These are phyloP conservation scores for Plantago rigida DNA, from an alignment of 305 asterid species.

Conservation along the genomic window DNA sequence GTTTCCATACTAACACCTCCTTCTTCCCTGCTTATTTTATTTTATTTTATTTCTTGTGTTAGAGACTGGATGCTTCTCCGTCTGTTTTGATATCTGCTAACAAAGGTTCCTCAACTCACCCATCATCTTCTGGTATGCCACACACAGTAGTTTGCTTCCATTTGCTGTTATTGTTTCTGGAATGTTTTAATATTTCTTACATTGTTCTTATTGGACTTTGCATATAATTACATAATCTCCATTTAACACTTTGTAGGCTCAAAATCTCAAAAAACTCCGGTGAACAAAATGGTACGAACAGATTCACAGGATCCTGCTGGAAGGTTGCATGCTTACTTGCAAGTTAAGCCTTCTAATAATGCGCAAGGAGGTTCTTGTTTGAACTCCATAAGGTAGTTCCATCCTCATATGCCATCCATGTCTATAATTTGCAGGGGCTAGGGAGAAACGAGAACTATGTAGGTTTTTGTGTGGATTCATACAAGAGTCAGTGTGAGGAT, in stretches of 20 bases:
- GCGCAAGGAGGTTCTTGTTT: conserved; percentile 51
- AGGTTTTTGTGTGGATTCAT: too few species aligned
- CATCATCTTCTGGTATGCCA: conserved; percentile 47
- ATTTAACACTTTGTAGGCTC: conserved; percentile 35
- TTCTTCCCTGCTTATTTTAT: conserved; percentile 17
- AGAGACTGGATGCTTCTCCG: conserved; percentile 53
- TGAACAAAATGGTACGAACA: conserved; percentile 78
- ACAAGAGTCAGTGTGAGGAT: too few species aligned
- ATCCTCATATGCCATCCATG: conserved; percentile 16
- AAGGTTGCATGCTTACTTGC: conserved; percentile 86
- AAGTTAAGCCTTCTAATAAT: conserved; percentile 46
- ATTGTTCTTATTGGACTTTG: conserved; percentile 23
- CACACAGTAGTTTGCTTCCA: conserved; percentile 10
- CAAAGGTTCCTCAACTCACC: conserved; percentile 43
- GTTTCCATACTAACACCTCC: conserved; percentile 16
- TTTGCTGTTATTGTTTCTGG: conserved; percentile 8
- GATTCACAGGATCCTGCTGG: conserved; percentile 96
- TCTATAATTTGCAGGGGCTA: conserved; percentile 19
- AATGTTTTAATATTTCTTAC: conserved; percentile 11
- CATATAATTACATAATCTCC: conserved; percentile 22
- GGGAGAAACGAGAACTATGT: not conserved
- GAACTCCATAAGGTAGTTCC: conserved; percentile 64
- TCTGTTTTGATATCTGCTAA: conserved; percentile 32
- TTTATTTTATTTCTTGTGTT: conserved; percentile 5
- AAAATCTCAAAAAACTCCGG: conserved; percentile 67